These are phyloP conservation scores for Tulasnella sp. DNA, from an alignment of 768 basidiomycete genomes.

Conservation along the genomic window DNA sequence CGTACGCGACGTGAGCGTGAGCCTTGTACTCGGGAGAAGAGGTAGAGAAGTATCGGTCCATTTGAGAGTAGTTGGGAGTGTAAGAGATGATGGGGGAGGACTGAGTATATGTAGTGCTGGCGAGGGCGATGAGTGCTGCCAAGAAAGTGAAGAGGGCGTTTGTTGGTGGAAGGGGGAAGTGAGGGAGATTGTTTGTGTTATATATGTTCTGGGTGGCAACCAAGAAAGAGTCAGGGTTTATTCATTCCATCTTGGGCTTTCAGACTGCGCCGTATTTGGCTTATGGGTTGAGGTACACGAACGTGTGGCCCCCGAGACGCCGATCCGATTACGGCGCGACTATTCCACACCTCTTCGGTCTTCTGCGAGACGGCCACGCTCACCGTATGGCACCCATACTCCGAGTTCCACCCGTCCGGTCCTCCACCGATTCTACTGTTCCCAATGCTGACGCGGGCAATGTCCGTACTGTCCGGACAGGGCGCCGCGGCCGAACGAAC, in stretches of 20 bases:
- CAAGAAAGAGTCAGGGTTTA: background rate
- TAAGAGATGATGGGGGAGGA: background rate
- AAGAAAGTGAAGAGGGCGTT: background rate
- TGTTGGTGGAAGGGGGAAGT: background rate
- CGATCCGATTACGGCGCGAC: background rate
- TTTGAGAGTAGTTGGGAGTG: slow-evolving; percentile 25
- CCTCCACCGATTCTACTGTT: background rate
- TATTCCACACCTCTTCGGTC: background rate
- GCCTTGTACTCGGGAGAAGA: slow-evolving; percentile 67
- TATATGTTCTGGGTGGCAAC: background rate
- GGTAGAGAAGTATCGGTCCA: slow-evolving; percentile 69
- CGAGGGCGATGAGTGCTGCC: background rate
- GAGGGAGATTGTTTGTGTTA: background rate
- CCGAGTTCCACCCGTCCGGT: background rate
- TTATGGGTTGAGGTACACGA: background rate
- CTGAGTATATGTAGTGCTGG: background rate
- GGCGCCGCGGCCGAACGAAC: background rate
- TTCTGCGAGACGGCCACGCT: background rate
- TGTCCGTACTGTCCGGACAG: too few relatives aligned
- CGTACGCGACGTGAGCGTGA: slow-evolving; percentile 58
- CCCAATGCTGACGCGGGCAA: background rate
- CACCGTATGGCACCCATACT: background rate
- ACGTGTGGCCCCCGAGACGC: background rate
- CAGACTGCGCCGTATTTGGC: background rate
- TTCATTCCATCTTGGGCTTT: background rate